Conservation (phyloP, 208 protist genomes). For the Zelonia costaricensis region DNA sequence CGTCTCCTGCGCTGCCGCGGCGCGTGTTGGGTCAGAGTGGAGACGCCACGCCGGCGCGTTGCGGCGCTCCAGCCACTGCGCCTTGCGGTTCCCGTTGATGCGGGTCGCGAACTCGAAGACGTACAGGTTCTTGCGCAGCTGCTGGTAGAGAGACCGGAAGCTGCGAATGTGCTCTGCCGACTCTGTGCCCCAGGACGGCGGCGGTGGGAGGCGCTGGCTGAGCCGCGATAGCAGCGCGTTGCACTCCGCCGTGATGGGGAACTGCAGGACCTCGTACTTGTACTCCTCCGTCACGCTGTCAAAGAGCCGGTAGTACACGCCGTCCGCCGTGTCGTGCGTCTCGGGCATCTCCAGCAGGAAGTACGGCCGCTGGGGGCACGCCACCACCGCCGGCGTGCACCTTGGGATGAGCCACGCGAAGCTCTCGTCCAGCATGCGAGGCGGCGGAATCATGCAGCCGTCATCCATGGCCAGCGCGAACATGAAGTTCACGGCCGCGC, state of each 20-base stretch:
- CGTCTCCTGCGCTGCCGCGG: background rate
- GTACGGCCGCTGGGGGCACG: background rate
- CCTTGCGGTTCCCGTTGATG: background rate
- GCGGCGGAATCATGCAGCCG: conserved; percentile 23
- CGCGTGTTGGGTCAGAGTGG: background rate
- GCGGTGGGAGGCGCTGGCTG: conserved; percentile 13
- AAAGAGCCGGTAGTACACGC: conserved; percentile 3
- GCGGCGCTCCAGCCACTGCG: background rate
- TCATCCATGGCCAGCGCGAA: conserved; percentile 25
- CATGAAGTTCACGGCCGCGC: conserved; percentile 26
- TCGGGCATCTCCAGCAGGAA: background rate
- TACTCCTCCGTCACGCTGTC: background rate
- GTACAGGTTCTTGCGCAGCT: conserved; percentile 31
- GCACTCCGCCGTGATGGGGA: conserved; percentile 24
- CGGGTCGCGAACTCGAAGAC: conserved; percentile 16
- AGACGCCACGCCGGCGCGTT: background rate
- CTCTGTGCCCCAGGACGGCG: background rate
- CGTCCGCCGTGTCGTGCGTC: conserved; percentile 5
- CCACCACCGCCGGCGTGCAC: background rate
- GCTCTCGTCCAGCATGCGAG: conserved; percentile 25
- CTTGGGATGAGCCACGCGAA: conserved; percentile 25
- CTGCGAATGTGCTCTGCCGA: conserved; percentile 6
- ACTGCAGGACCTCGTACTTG: background rate
- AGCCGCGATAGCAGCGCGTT: conserved; percentile 29
- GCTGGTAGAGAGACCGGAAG: conserved; percentile 22